phyloP scores from a whole-genome alignment of 2,329 filamentous ascomycete genomes.

The Fonsecaea multimorphosa region DNA sequence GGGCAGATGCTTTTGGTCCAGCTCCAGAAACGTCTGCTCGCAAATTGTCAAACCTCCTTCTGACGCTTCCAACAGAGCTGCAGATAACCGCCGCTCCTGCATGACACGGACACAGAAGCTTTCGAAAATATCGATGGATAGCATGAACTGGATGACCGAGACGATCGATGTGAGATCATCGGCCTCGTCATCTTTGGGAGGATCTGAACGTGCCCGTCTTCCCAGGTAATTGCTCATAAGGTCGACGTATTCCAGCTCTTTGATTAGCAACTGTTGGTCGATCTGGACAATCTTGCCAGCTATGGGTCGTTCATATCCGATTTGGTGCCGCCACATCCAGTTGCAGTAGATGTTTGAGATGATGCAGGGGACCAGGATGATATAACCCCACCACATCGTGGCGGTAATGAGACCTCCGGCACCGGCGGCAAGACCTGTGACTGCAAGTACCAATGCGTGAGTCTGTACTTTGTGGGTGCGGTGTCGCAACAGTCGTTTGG shows the following conservation, averaged over 20 bases:
- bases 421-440: constrained; percentile 56
- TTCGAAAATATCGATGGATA: constrained; percentile 1
- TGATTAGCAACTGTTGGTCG: background rate
- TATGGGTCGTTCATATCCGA: constrained; percentile 54
- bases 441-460: constrained; percentile 55
- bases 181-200: background rate
- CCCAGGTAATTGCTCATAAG: background rate
- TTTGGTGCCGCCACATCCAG: constrained; percentile 54
- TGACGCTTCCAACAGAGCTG: background rate
- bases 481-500: background rate
- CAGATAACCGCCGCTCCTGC: background rate
- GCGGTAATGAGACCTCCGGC: constrained; percentile 59
- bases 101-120: constrained; percentile 6
- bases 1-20: background rate
- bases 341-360: constrained; percentile 55
- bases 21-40: background rate
- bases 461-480: constrained; percentile 49
- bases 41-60: background rate
- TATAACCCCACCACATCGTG: constrained; percentile 60
- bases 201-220: background rate
- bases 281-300: background rate
- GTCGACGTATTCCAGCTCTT: background rate
- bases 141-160: constrained; percentile 7
- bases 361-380: constrained; percentile 59
- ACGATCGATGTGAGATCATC: background rate